Conservation (phyloP, 2,329 filamentous ascomycete species). For the Cercospora zeae-maydis region DNA sequence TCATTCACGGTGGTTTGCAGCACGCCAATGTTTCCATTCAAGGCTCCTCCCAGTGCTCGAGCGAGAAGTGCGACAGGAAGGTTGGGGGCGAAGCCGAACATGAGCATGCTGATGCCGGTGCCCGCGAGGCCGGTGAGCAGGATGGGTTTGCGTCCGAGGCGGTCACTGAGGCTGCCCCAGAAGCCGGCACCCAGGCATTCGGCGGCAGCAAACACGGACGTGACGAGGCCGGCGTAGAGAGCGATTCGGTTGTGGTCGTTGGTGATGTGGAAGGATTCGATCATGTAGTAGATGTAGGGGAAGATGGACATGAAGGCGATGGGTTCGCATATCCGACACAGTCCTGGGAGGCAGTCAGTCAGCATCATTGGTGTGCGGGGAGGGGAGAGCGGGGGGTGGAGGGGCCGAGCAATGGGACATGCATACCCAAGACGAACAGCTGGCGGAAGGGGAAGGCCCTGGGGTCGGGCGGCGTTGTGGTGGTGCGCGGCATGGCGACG, state of each 20-base stretch:
- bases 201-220: constrained; percentile 90
- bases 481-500: constrained; percentile 18
- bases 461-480: constrained; percentile 25
- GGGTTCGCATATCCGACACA: constrained; percentile 95
- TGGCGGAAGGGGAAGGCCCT: constrained; percentile 55
- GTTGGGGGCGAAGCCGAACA: constrained; percentile 86
- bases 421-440: constrained; percentile 54
- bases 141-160: constrained; percentile 86
- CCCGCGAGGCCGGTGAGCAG: constrained; percentile 84
- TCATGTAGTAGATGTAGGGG: constrained; percentile 97
- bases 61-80: constrained; percentile 80
- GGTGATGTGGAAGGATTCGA: constrained; percentile 83
- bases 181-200: constrained; percentile 90
- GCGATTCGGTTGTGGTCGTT: constrained; percentile 75
- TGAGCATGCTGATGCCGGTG: constrained; percentile 85
- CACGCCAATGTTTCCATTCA: constrained; percentile 96
- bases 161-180: constrained; percentile 91
- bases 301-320: constrained; percentile 99
- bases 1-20: constrained; percentile 94
- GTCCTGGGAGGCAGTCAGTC: constrained; percentile 17
- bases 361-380: neutral
- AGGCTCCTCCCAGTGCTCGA: constrained; percentile 79
- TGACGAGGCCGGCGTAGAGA: constrained; percentile 92
- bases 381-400: neutral
- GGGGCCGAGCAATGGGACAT: neutral